These are phyloP conservation scores for Stereum hirsutum DNA, from an alignment of 1,284 basidiomycete genomes.

Conservation along the genomic window DNA sequence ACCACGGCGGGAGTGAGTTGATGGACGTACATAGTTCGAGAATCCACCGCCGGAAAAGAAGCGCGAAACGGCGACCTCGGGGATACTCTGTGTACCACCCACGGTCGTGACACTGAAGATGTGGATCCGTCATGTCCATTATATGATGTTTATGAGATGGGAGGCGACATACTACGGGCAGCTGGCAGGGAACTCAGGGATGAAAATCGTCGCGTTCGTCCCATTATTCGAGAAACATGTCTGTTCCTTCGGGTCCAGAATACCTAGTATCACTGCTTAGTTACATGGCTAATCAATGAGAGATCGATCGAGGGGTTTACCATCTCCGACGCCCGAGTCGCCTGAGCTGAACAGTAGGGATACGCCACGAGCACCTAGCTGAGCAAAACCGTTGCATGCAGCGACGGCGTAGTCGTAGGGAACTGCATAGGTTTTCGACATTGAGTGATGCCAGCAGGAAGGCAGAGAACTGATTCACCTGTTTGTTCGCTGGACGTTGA, in stretches of 20 bases:
- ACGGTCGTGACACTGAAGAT: conserved; percentile 44
- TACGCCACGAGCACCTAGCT: conserved; percentile 58
- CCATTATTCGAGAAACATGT: conserved; percentile 54
- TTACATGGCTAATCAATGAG: too few relatives aligned
- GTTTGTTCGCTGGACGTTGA: too few relatives aligned
- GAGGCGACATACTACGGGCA: conserved; percentile 34
- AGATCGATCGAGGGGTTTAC: too few relatives aligned
- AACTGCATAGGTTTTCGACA: conserved; percentile 26
- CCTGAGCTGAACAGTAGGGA: conserved; percentile 57
- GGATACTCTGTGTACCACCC: conserved; percentile 47
- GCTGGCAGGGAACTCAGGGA: conserved; percentile 51
- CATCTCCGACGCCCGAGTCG: conserved; percentile 62
- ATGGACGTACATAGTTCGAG: conserved; percentile 36
- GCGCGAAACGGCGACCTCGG: conserved; percentile 39
- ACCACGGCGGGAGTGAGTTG: neutral
- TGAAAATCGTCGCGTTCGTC: conserved; percentile 40
- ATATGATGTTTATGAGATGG: neutral
- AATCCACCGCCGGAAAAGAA: conserved; percentile 63
- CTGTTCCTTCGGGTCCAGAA: conserved; percentile 37
- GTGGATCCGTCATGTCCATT: conserved; percentile 9
- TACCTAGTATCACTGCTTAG: too few relatives aligned
- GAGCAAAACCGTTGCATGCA: conserved; percentile 56
- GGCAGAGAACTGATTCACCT: conserved; percentile 27
- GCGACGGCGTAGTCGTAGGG: conserved; percentile 52
- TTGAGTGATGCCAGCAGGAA: neutral